Evolutionary conservation across 306 rosid genomes (phyloP).

Genomic region (Vachellia pachyceras): DNA sequence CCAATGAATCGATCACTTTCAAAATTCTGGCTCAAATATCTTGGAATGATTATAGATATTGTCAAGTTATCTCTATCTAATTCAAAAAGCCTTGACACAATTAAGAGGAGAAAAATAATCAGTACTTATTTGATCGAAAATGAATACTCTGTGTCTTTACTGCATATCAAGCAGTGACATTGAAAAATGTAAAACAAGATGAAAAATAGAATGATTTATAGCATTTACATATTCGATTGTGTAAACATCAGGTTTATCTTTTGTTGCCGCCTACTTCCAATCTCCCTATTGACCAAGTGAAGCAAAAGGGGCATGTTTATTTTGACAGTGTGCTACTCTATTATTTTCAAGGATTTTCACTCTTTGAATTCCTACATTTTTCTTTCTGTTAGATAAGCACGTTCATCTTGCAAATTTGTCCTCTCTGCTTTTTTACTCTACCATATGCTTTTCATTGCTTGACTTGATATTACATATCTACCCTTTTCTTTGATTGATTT

Average conservation of each 20-base stretch:
- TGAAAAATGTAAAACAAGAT: not conserved
- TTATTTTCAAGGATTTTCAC: not conserved
- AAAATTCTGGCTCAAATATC: not conserved
- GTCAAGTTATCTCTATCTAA: not conserved
- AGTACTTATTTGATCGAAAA: not conserved
- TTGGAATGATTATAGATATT: not conserved
- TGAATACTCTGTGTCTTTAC: too few relatives aligned
- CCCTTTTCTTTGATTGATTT: not conserved
- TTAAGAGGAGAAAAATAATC: not conserved
- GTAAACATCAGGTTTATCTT: not conserved
- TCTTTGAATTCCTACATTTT: not conserved
- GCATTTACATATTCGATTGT: not conserved
- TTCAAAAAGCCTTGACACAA: not conserved
- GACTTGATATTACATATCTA: not conserved
- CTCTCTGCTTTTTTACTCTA: too few relatives aligned
- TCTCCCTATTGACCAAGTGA: not conserved
- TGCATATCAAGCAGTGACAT: not conserved
- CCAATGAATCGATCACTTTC: not conserved
- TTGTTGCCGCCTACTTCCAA: not conserved
- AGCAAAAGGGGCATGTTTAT: not conserved
- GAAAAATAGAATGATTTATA: conserved; percentile 1
- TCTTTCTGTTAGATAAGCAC: not conserved
- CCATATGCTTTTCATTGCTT: not conserved
- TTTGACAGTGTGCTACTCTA: not conserved
- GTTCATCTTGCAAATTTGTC: not conserved